Percentiles rank a stretch among this genome's conserved stretches.
phyloP scores from a whole-genome alignment of 2,329 filamentous ascomycete genomes.

The Colletotrichum somersetense region DNA sequence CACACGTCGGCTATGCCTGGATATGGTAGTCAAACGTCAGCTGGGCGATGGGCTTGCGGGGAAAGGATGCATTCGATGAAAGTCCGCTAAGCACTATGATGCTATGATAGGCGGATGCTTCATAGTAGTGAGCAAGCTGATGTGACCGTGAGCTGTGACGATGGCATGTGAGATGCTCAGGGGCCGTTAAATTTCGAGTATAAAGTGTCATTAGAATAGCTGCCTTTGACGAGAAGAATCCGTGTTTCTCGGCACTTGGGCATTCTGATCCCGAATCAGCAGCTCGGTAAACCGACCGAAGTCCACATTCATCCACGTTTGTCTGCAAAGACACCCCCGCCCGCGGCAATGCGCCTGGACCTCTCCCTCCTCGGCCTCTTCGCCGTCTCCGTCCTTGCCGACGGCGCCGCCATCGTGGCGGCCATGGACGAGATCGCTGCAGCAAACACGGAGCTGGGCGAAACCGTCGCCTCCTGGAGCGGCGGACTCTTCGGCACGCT shows the following conservation, averaged over 20 bases:
- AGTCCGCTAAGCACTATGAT: not conserved
- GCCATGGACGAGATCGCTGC: conserved; percentile 53
- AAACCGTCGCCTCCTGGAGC: conserved; percentile 53
- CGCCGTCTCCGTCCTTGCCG: conserved; percentile 46
- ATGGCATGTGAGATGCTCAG: not conserved
- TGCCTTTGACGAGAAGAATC: not conserved
- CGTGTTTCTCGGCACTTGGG: not conserved
- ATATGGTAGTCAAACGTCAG: not conserved
- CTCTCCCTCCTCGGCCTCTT: conserved; percentile 40
- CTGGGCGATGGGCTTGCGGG: conserved; percentile 14
- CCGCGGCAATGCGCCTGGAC: conserved; percentile 30
- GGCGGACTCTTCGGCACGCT: conserved; percentile 55
- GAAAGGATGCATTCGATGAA: conserved; percentile 20
- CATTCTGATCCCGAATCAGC: not conserved
- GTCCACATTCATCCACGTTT: not conserved
- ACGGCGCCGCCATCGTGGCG: conserved; percentile 51
- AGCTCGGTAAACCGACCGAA: not conserved
- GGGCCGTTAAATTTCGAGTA: not conserved
- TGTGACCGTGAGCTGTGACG: not conserved
- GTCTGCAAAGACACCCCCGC: not conserved
- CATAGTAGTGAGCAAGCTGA: not conserved
- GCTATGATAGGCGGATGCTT: conserved; percentile 10
- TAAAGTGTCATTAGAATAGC: conserved; percentile 1
- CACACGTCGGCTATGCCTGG: conserved; percentile 13
- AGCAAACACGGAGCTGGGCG: conserved; percentile 51